phyloP scores from a whole-genome alignment of 768 basidiomycete species.

The Calocera viscosa region DNA sequence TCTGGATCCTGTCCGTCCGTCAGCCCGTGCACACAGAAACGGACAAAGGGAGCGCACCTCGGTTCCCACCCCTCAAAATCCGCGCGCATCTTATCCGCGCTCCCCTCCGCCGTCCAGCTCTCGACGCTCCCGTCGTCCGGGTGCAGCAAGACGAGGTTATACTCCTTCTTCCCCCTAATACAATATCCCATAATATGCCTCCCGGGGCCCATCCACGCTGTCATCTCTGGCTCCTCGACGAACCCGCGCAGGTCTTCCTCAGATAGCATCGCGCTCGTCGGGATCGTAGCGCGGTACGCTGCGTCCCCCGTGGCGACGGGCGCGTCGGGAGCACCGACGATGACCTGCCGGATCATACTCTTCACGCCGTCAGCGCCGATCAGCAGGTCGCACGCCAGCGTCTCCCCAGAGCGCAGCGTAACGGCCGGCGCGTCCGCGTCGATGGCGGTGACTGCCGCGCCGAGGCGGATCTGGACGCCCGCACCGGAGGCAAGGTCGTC shows the following conservation, averaged over 20 bases:
- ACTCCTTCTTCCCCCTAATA: slow-evolving; percentile 23
- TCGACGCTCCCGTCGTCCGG: slow-evolving; percentile 29
- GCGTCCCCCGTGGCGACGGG: slow-evolving; percentile 47
- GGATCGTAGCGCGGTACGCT: slow-evolving; percentile 43
- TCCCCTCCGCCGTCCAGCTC: slow-evolving; percentile 35
- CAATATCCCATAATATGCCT: slow-evolving; percentile 11
- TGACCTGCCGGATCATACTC: slow-evolving; percentile 38
- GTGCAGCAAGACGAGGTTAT: slow-evolving; percentile 36
- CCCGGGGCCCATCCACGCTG: slow-evolving; percentile 36
- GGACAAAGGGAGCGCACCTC: slow-evolving; percentile 18
- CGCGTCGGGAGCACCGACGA: slow-evolving; percentile 37
- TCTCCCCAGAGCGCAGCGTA: slow-evolving; percentile 34
- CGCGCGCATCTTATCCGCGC: slow-evolving; percentile 35
- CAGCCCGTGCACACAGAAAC: neutral
- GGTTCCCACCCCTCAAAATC: slow-evolving; percentile 41
- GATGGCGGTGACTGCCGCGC: slow-evolving; percentile 21
- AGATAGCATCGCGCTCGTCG: slow-evolving; percentile 33
- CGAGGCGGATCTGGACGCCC: slow-evolving; percentile 15
- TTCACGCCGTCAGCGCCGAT: slow-evolving; percentile 42
- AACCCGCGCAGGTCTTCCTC: slow-evolving; percentile 43
- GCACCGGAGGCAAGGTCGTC: slow-evolving; percentile 29
- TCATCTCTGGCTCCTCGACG: slow-evolving; percentile 42
- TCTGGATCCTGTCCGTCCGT: slow-evolving; percentile 26
- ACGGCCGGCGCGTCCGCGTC: slow-evolving; percentile 27
- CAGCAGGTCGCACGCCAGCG: slow-evolving; percentile 34